Evolutionary conservation across 2,329 filamentous ascomycete genomes (phyloP), one percentile per base, ranked within the genome.

Genomic region (Seiridium cupressi): DNA sequence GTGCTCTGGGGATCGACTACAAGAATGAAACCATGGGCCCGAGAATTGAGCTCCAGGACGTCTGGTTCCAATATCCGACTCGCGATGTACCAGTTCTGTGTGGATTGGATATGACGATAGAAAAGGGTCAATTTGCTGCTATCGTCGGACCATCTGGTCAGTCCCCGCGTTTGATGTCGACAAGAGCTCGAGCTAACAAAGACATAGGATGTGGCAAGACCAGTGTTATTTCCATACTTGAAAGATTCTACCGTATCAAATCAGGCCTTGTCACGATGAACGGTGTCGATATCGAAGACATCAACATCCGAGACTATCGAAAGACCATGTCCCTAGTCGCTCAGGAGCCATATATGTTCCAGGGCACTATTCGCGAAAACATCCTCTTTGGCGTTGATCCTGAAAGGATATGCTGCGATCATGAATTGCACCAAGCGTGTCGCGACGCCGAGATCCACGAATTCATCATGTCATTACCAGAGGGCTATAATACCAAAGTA

Each of bases 301-400:
- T 91, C 57, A 83, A 87, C 53, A 77, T 89, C 0, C 77, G 77
- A 57, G 75, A 81, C 38, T 92, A 92, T 69, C 84, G 90, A 44
- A 81, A 81, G 61, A 75, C 83, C 18, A 79, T 92, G 18, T 88
- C 88, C 0, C 81, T 93, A 0, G 90, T 93, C 0, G 85, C 89
- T 2, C 90, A 93, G 71, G 90, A 93, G 69, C 83, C 90, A 7
- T 87, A 86, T 0, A 78, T 93, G 0, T 92, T 91, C 66, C 84
- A 88, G 70, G 87, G 86, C 62, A 74, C 66, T 6, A 66, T 70
- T 60, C 81, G 84, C 18, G 89, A 93, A 63, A 92, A 92, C 65
- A 84, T 91, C 56, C 73, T 88, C 1, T 79, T 91, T 0, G 89
- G 88, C 10, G 83, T 92, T 26, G 69, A 82, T 42, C 32, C 49